Evolutionary conservation across 345 rosid genomes (phyloP).

Genomic region (Corchorus olitorius): DNA sequence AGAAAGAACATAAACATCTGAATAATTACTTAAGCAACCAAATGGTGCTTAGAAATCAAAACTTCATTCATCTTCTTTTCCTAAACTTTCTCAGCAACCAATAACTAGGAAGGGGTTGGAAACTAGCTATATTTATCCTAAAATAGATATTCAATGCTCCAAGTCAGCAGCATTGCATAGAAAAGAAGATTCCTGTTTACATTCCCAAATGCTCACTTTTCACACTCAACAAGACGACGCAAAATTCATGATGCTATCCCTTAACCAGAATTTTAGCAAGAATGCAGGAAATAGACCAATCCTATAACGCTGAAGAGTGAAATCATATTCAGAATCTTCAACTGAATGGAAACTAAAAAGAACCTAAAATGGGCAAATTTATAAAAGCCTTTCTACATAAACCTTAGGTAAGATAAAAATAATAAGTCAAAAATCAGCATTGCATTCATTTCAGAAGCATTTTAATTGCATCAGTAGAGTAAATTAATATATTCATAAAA

Average conservation of each 20-base stretch:
- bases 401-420: background rate
- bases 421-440: background rate
- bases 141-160: background rate
- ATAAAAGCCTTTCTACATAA: background rate
- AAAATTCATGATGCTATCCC: background rate
- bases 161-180: background rate
- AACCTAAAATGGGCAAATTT: background rate
- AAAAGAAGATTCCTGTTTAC: background rate
- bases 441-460: background rate
- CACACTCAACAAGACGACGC: background rate
- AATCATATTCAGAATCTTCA: background rate
- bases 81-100: constrained; percentile 22
- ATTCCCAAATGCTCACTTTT: background rate
- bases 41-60: background rate
- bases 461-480: background rate
- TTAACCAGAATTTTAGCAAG: constrained; percentile 4
- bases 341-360: background rate
- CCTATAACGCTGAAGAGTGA: background rate
- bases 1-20: constrained; percentile 9
- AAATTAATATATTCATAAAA: background rate
- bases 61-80: constrained; percentile 11
- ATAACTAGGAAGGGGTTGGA: background rate
- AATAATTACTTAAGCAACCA: constrained; percentile 19
- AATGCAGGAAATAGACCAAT: background rate
- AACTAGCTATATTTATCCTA: background rate